Base-by-base conservation (phyloP, 441 rosid species). In the Corymbia calophylla region DNA sequence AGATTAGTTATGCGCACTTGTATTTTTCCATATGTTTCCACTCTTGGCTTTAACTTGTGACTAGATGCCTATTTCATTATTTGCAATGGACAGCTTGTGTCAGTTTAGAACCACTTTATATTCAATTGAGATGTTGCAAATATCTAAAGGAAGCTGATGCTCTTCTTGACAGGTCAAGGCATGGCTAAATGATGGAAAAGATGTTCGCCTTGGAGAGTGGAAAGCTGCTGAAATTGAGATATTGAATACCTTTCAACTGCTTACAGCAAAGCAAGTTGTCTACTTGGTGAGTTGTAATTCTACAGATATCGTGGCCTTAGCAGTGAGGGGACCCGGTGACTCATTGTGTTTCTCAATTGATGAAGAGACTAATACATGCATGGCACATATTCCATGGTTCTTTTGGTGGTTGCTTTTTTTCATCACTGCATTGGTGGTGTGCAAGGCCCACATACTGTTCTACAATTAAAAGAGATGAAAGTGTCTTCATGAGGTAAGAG, bases 181-280 rank as follows among this genome's bases (percentile, higher is more conserved):
- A 89, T 96, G 96, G 97, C 93, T 98, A 88, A 93, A 94, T 92
- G 99, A 95, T 53, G 99, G 94, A 90, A 97, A 98, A 89, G 99
- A 97, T 92, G 94, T 98, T 86, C 98, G 99, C 73, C 92, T 97
- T 44, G 99, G 99, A 90, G 99, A 98, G 87, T 98, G 99, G 99
- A 98, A 98, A 92, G 94, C 99, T 90, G 98, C 98, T 93, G 99
- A 97, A 85, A 94, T 97, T 88, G 99, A 98, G 96, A 96, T 98
- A 90, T 86, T 98, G 88, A 97, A 98, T 92, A 95, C 98, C 60
- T 98, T 98, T 92, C 99, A 98, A 87, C 92, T 98, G 97, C 99
- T 98, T 87, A 94, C 98, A 47, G 99, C 99, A 86, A 98, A 98
- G 94, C 98, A 99, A 82, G 98, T 98, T 90, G 99, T 97, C 93